Conservation (phyloP, 2,329 filamentous ascomycete species). For the Fusarium metavorans region DNA sequence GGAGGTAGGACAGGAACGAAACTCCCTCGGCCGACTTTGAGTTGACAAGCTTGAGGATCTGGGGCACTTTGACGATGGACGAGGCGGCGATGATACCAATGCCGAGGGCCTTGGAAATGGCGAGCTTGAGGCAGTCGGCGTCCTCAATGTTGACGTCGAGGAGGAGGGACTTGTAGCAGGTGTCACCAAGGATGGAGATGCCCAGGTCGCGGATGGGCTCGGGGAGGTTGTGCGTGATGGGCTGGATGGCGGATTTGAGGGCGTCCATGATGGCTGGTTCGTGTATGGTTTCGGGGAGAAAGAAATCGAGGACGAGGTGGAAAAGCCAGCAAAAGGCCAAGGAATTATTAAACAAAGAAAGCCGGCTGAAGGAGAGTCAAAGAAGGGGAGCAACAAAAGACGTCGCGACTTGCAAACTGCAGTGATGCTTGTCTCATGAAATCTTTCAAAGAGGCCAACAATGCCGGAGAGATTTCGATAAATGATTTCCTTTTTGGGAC, state of each 20-base stretch:
- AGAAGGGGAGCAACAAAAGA: conserved; percentile 27
- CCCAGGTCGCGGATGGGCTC: conserved; percentile 79
- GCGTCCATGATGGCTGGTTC: conserved; percentile 65
- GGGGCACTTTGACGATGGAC: conserved; percentile 94
- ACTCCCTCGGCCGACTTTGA: conserved; percentile 86
- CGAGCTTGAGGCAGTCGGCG: conserved; percentile 86
- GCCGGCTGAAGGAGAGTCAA: conserved; percentile 30
- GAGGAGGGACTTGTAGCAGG: conserved; percentile 88
- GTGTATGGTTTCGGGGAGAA: background rate
- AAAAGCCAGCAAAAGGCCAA: background rate
- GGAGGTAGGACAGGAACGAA: conserved; percentile 89
- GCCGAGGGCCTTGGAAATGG: conserved; percentile 90
- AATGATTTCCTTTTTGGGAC: background rate
- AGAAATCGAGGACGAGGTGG: background rate
- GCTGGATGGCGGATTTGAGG: conserved; percentile 71
- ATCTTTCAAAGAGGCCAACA: conserved; percentile 38
- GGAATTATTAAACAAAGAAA: conserved; percentile 1
- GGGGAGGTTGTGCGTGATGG: conserved; percentile 80
- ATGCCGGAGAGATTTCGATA: conserved; percentile 31
- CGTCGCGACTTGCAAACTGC: conserved; percentile 14
- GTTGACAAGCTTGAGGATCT: conserved; percentile 90
- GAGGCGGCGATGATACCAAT: conserved; percentile 93
- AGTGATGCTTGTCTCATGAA: conserved; percentile 18
- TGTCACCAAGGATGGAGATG: conserved; percentile 81
- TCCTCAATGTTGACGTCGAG: conserved; percentile 85